Evolutionary conservation across 345 rosid species (phyloP), one percentile per base, ranked within the genome.

Genomic region (Euphorbia lathyris): DNA sequence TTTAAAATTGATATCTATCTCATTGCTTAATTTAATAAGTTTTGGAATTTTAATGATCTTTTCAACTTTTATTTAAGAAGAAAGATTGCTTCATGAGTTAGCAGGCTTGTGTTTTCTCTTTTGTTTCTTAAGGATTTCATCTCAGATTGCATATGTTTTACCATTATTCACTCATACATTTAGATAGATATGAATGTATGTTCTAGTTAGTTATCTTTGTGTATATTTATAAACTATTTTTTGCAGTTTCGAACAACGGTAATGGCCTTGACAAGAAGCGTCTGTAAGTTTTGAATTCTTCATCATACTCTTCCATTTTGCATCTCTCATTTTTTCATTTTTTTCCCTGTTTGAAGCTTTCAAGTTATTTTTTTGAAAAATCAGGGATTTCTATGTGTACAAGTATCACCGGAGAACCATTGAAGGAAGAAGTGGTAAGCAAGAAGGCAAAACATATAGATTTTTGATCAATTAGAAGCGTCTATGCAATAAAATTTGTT

Each of bases 201-300:
- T 19, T 65, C 25, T 69, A 23, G 47, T 32, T 71, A 32, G 32
- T 32, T 71, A 32, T 38, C 10, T 26, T n/a, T 58, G 45, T 45
- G 1, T 56, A 16, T 62, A 8, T 22, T 26, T 3, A 30, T 66
- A 47, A n/a, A 60, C 34, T 70, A 34, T 59, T 26, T 11, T 59
- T 57, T 38, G 40, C 90, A 94, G 97, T 72, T 72, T 97, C 96
- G 63, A 94, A 94, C 79, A 86, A 79, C 50, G 98, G 96, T 29
- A 91, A 90, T 68, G 97, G 97, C 34, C 90, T 91, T 77, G 97
- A 94, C 73, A n/a, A n/a, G n/a, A n/a, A n/a, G n/a, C n/a, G n/a
- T n/a, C n/a, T n/a, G n/a, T n/a, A n/a, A n/a, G n/a, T n/a, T n/a
- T n/a, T n/a, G n/a, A n/a, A n/a, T n/a, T n/a, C n/a, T n/a, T n/a